Conservation (phyloP, 495 filamentous ascomycete genomes). For the Aspergillus carlsbadensis region DNA sequence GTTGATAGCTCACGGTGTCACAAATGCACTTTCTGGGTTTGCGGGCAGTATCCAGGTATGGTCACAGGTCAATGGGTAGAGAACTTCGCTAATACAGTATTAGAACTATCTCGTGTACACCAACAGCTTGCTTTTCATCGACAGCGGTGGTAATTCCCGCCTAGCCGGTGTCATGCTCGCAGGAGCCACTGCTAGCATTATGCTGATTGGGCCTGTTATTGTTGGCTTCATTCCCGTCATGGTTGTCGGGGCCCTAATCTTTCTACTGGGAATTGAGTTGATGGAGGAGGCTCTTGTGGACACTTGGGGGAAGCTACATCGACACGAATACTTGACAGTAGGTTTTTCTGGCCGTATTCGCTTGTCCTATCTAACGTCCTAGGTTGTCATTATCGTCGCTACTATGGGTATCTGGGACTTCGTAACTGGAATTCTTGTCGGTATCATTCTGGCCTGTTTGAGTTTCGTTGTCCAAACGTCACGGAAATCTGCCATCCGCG, state of each 20-base stretch:
- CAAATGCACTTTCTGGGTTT: conserved; percentile 84
- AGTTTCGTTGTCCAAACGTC: conserved; percentile 90
- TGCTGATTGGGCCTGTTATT: conserved; percentile 79
- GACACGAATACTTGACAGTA: conserved; percentile 86
- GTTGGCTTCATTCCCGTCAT: conserved; percentile 95
- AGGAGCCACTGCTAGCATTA: conserved; percentile 70
- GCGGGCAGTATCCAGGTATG: conserved; percentile 80
- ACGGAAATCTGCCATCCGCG: conserved; percentile 79
- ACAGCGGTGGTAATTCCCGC: conserved; percentile 82
- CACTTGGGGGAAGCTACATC: conserved; percentile 81
- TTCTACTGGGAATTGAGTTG: conserved; percentile 87
- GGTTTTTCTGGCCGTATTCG: conserved; percentile 11
- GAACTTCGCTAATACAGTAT: conserved; percentile 11
- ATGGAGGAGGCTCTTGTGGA: conserved; percentile 83
- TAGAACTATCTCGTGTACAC: conserved; percentile 95
- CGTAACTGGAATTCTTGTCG: conserved; percentile 86
- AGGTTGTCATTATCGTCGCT: conserved; percentile 87
- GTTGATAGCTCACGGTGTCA: conserved; percentile 88
- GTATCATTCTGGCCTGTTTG: conserved; percentile 87
- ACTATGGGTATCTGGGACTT: conserved; percentile 98
- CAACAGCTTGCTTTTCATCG: conserved; percentile 93
- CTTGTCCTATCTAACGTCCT: conserved; percentile 21
- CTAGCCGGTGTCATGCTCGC: conserved; percentile 87
- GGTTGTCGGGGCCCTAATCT: conserved; percentile 94
- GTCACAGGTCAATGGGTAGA: not conserved